phyloP scores from a whole-genome alignment of 306 rosid genomes.

The Corylus heterophylla region DNA sequence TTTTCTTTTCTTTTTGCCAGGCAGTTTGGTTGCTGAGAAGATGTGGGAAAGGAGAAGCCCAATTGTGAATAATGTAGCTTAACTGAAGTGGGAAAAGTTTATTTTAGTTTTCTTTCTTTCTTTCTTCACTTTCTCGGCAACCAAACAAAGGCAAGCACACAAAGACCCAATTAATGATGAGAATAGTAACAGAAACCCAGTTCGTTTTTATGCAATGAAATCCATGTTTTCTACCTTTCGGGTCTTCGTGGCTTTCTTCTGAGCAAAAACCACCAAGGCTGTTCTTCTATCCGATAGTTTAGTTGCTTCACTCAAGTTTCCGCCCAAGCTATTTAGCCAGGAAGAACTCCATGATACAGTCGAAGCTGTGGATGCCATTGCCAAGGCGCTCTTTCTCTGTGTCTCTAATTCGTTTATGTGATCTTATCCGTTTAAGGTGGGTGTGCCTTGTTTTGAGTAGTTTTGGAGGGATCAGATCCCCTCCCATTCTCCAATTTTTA shows the following conservation, averaged over 20 bases:
- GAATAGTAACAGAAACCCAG: constrained; percentile 3
- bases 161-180: background rate
- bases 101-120: background rate
- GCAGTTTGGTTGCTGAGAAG: background rate
- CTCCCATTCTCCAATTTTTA: too few relatives aligned
- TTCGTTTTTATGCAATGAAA: background rate
- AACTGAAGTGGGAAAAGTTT: background rate
- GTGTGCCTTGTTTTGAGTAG: too few relatives aligned
- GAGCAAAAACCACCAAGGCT: constrained; percentile 54
- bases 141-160: background rate
- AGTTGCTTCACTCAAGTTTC: constrained; percentile 39
- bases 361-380: constrained; percentile 66
- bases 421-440: background rate
- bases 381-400: background rate
- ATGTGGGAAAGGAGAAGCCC: background rate
- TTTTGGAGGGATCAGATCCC: too few relatives aligned
- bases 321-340: constrained; percentile 37
- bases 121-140: background rate
- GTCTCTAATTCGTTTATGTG: background rate
- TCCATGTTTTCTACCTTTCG: constrained; percentile 57
- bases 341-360: constrained; percentile 69
- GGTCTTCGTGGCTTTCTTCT: constrained; percentile 72
- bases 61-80: background rate
- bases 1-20: background rate
- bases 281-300: constrained; percentile 36